phyloP scores from a whole-genome alignment of 2,329 filamentous ascomycete genomes.

The Apiospora malaysiana region DNA sequence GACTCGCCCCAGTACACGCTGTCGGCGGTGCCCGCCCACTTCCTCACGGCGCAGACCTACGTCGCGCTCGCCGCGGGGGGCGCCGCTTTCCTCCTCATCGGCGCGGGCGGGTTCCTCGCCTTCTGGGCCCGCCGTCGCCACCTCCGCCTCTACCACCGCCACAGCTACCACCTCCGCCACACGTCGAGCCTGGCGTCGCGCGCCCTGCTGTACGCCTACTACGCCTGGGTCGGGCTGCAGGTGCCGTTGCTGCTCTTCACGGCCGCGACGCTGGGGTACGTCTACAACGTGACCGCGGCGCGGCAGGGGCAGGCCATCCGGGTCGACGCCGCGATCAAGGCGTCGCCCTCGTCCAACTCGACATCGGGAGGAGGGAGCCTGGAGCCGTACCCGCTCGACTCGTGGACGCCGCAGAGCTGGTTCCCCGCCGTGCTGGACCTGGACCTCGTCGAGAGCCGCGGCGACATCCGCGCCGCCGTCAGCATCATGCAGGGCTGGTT shows the following conservation, averaged over 20 bases:
- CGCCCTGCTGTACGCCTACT: constrained; percentile 35
- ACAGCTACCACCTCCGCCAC: constrained; percentile 5
- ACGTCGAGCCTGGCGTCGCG: background rate
- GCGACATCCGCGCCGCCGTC: constrained; percentile 36
- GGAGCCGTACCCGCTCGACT: constrained; percentile 36
- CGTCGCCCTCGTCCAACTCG: background rate
- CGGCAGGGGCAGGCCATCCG: constrained; percentile 42
- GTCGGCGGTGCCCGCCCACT: constrained; percentile 36
- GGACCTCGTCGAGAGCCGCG: constrained; percentile 34
- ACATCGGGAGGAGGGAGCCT: constrained; percentile 26
- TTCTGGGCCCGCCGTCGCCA: constrained; percentile 38
- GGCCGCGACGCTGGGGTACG: constrained; percentile 43
- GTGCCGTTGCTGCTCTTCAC: constrained; percentile 45
- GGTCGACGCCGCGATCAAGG: constrained; percentile 30
- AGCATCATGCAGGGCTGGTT: constrained; percentile 43
- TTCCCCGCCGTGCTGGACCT: constrained; percentile 42
- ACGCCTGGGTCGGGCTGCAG: constrained; percentile 42
- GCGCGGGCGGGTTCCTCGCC: constrained; percentile 40
- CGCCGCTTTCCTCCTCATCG: constrained; percentile 43
- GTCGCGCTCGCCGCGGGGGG: constrained; percentile 47
- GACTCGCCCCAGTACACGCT: constrained; percentile 31
- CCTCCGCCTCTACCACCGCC: background rate
- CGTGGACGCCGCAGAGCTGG: constrained; percentile 49
- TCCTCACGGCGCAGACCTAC: constrained; percentile 48
- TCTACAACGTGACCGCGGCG: constrained; percentile 40